Evolutionary conservation across 768 basidiomycete species (phyloP).

Genomic region (Rubroboletus pulcherrimus): DNA sequence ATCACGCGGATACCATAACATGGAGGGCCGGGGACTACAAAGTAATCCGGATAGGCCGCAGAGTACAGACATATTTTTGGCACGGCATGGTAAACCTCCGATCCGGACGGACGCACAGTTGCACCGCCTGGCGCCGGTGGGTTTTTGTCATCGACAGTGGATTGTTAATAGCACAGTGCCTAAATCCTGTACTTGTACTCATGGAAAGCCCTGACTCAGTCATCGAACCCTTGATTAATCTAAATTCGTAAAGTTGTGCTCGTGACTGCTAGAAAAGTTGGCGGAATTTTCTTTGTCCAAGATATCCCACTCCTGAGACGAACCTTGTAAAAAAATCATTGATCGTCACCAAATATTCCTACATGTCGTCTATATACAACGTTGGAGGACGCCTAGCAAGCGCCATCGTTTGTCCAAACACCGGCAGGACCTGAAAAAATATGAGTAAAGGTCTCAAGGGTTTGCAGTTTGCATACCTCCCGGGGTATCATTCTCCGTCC

Average conservation of each 20-base stretch:
- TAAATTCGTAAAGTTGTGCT: neutral
- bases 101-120: neutral
- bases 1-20: neutral
- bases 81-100: neutral
- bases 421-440: conserved; percentile 40
- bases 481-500: conserved; percentile 56
- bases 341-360: neutral
- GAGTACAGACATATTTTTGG: neutral
- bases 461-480: conserved; percentile 27
- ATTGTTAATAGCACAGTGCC: neutral
- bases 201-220: neutral
- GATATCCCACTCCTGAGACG: neutral
- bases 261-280: neutral
- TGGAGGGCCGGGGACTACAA: neutral
- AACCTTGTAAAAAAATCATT: neutral
- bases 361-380: neutral
- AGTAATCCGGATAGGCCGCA: neutral
- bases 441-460: neutral
- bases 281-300: neutral
- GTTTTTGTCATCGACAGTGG: neutral
- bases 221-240: neutral
- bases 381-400: conserved; percentile 33
- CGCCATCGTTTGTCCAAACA: conserved; percentile 56
- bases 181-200: neutral
- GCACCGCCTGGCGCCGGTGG: neutral